phyloP scores from a whole-genome alignment of 2,329 filamentous ascomycete genomes.

The Hypoxylon sp. region DNA sequence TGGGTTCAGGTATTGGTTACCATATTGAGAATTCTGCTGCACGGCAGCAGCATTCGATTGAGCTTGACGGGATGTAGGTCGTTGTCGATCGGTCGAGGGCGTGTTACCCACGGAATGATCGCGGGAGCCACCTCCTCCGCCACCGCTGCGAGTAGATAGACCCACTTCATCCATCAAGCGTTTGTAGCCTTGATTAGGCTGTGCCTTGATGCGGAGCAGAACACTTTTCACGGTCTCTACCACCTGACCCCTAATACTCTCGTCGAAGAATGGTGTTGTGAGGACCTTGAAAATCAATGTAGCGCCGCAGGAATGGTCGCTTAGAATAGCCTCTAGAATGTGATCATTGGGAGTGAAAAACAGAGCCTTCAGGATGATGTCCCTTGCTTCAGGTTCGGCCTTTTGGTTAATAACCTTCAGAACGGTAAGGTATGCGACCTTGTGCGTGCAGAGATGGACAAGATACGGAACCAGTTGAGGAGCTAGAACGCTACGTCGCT shows the following conservation, averaged over 20 bases:
- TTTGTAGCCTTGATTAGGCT: slow-evolving; percentile 97
- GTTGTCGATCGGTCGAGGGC: slow-evolving; percentile 66
- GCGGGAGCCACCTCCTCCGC: slow-evolving; percentile 61
- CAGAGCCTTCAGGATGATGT: slow-evolving; percentile 88
- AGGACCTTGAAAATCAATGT: slow-evolving; percentile 99
- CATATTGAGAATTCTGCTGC: slow-evolving; percentile 58
- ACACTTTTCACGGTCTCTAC: slow-evolving; percentile 94
- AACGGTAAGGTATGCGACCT: slow-evolving; percentile 96
- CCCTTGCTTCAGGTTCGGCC: slow-evolving; percentile 90
- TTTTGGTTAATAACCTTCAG: slow-evolving; percentile 99
- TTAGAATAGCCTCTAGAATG: slow-evolving; percentile 89
- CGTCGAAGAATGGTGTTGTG: slow-evolving; percentile 97
- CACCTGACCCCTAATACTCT: slow-evolving; percentile 87
- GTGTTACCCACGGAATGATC: slow-evolving; percentile 63
- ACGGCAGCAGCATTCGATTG: slow-evolving; percentile 53
- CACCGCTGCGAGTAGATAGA: slow-evolving; percentile 75
- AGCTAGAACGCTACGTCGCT: slow-evolving; percentile 90
- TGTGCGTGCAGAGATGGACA: slow-evolving; percentile 96
- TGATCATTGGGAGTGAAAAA: slow-evolving; percentile 94
- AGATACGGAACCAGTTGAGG: slow-evolving; percentile 93
- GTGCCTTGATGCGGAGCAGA: slow-evolving; percentile 89
- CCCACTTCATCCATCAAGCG: slow-evolving; percentile 98
- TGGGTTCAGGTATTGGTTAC: slow-evolving; percentile 69
- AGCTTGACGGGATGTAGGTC: slow-evolving; percentile 71
- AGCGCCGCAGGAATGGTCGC: slow-evolving; percentile 91